phyloP scores from a whole-genome alignment of 371 early-diverging fungal species.

The Saksenaea vasiformis region DNA sequence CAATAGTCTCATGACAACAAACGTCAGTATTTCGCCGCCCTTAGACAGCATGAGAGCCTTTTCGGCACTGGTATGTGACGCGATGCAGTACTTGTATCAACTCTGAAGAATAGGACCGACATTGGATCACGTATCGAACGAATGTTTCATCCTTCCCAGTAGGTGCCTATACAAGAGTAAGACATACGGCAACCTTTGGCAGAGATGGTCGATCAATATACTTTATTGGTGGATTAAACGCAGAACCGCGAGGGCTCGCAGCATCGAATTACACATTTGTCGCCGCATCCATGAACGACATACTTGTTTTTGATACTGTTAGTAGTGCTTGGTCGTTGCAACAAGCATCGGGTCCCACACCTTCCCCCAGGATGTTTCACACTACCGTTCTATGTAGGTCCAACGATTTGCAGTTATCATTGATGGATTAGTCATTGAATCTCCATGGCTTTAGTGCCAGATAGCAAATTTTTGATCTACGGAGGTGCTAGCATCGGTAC shows the following conservation, averaged over 20 bases:
- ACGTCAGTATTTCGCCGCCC: background rate
- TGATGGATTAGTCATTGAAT: background rate
- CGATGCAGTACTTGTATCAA: background rate
- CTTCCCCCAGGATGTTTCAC: slow-evolving; percentile 18
- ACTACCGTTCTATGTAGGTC: slow-evolving; percentile 13
- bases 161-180: background rate
- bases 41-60: background rate
- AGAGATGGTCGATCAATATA: slow-evolving; percentile 13
- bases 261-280: background rate
- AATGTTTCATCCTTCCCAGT: background rate
- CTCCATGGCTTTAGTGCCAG: background rate
- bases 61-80: background rate
- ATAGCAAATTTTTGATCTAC: background rate
- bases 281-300: slow-evolving; percentile 14
- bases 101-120: background rate
- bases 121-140: background rate
- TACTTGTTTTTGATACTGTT: slow-evolving; percentile 12
- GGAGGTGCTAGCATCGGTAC: background rate
- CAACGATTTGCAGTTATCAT: background rate
- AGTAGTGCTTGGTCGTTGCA: slow-evolving; percentile 5
- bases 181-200: slow-evolving; percentile 15
- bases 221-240: slow-evolving; percentile 21
- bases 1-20: background rate
- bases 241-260: background rate
- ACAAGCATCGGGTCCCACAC: slow-evolving; percentile 3